Evolutionary conservation across 768 basidiomycete species (phyloP).

Genomic region (Tremella fuciformis): DNA sequence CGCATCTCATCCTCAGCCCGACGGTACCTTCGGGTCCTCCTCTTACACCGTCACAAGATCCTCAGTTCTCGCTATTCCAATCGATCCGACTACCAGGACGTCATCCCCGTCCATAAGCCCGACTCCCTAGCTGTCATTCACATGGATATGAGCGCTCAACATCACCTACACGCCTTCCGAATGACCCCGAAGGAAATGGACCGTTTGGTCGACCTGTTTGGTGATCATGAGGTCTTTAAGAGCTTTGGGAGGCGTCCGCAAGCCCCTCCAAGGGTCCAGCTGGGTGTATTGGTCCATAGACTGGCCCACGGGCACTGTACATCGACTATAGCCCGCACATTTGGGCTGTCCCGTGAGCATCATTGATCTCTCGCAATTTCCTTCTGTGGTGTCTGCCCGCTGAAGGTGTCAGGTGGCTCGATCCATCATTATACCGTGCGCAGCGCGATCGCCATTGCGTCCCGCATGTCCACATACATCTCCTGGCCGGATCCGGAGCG

Average conservation of each 20-base stretch:
- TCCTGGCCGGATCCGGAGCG: background rate
- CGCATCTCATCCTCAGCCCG: background rate
- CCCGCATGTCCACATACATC: background rate
- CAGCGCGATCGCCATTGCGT: background rate
- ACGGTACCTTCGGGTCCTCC: background rate
- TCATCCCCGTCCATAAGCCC: background rate
- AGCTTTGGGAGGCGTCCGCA: background rate
- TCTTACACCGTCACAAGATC: background rate
- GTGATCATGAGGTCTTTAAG: constrained; percentile 4
- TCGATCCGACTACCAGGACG: background rate
- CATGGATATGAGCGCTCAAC: background rate
- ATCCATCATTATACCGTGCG: background rate
- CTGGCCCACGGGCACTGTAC: constrained; percentile 7
- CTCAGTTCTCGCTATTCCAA: background rate
- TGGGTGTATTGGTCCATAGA: constrained; percentile 4
- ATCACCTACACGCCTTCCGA: constrained; percentile 6
- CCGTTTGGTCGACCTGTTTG: constrained; percentile 5
- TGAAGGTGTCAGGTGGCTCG: background rate
- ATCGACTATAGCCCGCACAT: background rate
- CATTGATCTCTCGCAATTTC: background rate
- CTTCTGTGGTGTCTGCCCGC: background rate
- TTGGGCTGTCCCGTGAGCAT: constrained; percentile 2
- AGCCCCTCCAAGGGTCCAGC: background rate
- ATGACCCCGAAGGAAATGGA: constrained; percentile 6
- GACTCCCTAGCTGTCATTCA: background rate